Base-by-base conservation (phyloP, 148 eudicot genomes). In the Selenicereus undatus region DNA sequence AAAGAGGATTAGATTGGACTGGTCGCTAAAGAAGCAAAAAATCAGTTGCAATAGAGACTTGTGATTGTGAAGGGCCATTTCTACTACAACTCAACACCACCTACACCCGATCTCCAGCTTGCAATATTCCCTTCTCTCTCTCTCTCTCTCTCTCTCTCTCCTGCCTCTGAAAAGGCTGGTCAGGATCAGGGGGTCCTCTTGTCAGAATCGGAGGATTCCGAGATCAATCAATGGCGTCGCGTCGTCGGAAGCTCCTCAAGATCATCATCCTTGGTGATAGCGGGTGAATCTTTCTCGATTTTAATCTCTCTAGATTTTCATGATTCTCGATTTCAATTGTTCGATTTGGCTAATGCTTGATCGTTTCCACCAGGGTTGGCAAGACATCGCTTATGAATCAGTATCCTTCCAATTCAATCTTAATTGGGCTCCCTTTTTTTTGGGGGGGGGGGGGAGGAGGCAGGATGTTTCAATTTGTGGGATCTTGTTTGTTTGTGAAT, bases 351-450 rank as follows among this genome's bases (percentile, higher is more conserved):
- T 84, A 18, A 52, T 77, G n/a, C 21, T 65, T 81, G 60, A 56
- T 85, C 51, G 74, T 86, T 81, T 79, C 50, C n/a, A n/a, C 11
- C 89, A 91, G 93, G 86, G 93, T 91, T 79, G 93, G 93, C 64
- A 91, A 91, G 88, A 91, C 93, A 71, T 91, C 91, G 74, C 86
- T 91, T 50, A 91, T 91, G 93, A 91, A 91, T 84, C 93, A 91
- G 93, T 91, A 91, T 91, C 93, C 93, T 89, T 32, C 78, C 0
- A 32, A 3, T 65, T 65, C 14, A 65, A 65, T 81, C 71, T 3
- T 22, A 54, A 36, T 72, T 62, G 50, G 29, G 45, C 18, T 9
- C 10, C 76, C 9, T 22, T 81, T 22, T 8, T 54, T 14, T 54
- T 14, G 39, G 39, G 39, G 39, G 39, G 39, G 39, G 39, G 39